These are phyloP conservation scores for Saccharomycopsis amapae DNA, from an alignment of 805 yeast genomes.

Conservation along the genomic window DNA sequence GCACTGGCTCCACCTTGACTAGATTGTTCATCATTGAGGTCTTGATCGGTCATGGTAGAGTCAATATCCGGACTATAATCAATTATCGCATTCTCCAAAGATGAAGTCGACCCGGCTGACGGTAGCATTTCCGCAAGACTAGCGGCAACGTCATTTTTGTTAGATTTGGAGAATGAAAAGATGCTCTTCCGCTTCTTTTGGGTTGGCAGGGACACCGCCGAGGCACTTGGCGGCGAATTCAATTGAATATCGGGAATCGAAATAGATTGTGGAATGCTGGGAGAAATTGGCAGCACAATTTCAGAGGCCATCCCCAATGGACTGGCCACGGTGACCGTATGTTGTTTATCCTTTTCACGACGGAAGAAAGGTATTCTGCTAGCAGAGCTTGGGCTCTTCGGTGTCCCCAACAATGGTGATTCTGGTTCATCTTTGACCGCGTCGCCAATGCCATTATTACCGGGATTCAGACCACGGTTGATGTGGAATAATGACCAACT, in stretches of 20 bases:
- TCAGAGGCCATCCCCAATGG: not conserved
- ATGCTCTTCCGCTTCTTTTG: constrained; percentile 18
- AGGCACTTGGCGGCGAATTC: not conserved
- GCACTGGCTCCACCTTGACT: too few relatives aligned
- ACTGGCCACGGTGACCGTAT: not conserved
- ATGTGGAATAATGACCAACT: constrained; percentile 17
- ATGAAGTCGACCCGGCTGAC: not conserved
- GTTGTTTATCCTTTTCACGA: constrained; percentile 7
- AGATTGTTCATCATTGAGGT: not conserved
- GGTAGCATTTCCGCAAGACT: not conserved
- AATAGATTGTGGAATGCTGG: not conserved
- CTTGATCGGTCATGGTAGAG: not conserved
- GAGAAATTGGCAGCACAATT: not conserved
- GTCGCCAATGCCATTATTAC: not conserved
- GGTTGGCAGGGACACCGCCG: not conserved
- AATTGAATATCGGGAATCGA: not conserved
- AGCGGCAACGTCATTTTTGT: too few relatives aligned
- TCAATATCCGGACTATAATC: not conserved
- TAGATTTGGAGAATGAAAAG: constrained; percentile 10
- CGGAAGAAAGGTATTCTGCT: constrained; percentile 9
- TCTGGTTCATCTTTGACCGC: not conserved
- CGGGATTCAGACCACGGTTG: too few relatives aligned
- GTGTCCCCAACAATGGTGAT: not conserved
- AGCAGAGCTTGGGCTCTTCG: not conserved
- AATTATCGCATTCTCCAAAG: not conserved